Evolutionary conservation across 345 rosid species (phyloP).

Genomic region (Eucalyptus leucophloia): DNA sequence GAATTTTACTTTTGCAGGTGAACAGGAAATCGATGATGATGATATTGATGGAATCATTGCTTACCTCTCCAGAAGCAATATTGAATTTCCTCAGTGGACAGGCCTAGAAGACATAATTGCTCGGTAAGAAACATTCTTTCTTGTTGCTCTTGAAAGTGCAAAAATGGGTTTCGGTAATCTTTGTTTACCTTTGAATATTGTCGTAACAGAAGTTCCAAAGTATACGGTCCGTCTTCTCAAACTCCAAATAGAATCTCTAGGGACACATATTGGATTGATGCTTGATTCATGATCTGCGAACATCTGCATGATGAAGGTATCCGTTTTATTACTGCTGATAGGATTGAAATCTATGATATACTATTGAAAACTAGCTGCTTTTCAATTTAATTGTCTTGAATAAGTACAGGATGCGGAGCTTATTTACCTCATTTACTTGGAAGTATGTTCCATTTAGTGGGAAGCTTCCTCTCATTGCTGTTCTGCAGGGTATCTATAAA

Average conservation of each 20-base stretch:
- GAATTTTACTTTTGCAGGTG: not conserved
- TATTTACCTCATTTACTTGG: constrained; percentile 81
- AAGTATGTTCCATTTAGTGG: constrained; percentile 93
- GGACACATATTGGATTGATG: constrained; percentile 62
- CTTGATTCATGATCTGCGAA: constrained; percentile 86
- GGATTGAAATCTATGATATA: not conserved
- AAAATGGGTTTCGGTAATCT: not conserved
- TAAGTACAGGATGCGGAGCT: not conserved
- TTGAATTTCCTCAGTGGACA: constrained; percentile 68
- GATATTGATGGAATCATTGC: not conserved
- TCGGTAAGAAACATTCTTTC: not conserved
- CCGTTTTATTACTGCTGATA: not conserved
- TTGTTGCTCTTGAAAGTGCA: not conserved
- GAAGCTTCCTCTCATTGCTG: constrained; percentile 94
- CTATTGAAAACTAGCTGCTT: not conserved
- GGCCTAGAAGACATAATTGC: constrained; percentile 30
- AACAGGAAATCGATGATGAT: not conserved
- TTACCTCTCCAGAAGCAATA: constrained; percentile 91
- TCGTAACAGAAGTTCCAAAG: constrained; percentile 83
- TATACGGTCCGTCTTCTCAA: constrained; percentile 67
- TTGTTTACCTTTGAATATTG: constrained; percentile 74
- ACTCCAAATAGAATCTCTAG: constrained; percentile 69
- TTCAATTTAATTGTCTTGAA: not conserved
- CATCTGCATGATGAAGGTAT: constrained; percentile 30
- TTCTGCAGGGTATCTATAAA: constrained; percentile 84